phyloP scores from a whole-genome alignment of 768 basidiomycete genomes.

The Calocera cornea region DNA sequence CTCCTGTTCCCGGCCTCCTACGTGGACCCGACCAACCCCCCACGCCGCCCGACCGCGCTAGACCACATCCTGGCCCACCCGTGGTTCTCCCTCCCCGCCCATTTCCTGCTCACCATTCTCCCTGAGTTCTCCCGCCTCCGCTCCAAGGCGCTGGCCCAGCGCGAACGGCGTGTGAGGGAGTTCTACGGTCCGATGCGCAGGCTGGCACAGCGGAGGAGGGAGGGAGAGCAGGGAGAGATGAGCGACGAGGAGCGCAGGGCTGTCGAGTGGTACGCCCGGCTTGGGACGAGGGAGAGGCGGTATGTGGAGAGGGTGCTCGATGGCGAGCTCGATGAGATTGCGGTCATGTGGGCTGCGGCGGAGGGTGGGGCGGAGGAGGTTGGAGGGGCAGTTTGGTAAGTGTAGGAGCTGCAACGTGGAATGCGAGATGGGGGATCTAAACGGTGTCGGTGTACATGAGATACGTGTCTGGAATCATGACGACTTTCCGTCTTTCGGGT shows the following conservation, averaged over 20 bases:
- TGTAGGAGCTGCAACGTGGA: background rate
- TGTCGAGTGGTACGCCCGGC: background rate
- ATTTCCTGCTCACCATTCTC: background rate
- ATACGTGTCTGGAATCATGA: too few relatives aligned
- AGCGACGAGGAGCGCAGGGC: background rate
- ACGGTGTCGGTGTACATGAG: too few relatives aligned
- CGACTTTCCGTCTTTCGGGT: too few relatives aligned
- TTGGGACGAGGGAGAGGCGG: background rate
- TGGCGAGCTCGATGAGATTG: background rate
- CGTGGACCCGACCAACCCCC: background rate
- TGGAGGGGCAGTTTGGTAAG: background rate
- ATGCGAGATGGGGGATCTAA: background rate
- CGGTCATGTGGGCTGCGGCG: background rate
- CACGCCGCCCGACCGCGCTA: background rate
- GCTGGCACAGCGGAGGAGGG: background rate
- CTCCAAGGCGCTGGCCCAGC: background rate
- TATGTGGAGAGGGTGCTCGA: background rate
- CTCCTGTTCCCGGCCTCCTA: background rate
- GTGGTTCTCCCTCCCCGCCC: background rate
- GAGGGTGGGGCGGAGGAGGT: background rate
- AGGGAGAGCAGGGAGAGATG: background rate
- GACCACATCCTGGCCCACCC: background rate
- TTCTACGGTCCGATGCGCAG: background rate
- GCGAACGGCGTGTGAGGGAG: background rate
- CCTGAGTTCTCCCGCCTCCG: constrained; percentile 4